Conservation (phyloP, 257 asterid species). For the Marsdenia floribunda region DNA sequence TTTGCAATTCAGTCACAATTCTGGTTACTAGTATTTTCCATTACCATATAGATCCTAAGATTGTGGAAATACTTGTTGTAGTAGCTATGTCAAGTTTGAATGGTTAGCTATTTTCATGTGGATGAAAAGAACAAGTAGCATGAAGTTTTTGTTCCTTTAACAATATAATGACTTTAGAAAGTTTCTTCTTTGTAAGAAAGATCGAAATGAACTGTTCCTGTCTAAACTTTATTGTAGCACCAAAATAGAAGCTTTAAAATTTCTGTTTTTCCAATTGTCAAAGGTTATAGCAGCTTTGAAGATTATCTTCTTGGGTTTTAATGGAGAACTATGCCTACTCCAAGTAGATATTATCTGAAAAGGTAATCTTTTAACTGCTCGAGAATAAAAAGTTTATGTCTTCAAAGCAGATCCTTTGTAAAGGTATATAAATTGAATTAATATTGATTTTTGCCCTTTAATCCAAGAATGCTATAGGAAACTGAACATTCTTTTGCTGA, state of each 20-base stretch:
- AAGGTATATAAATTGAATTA: too few relatives aligned
- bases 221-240: too few relatives aligned
- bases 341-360: too few relatives aligned
- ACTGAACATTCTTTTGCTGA: constrained; percentile 78
- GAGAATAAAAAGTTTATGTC: too few relatives aligned
- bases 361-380: too few relatives aligned
- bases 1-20: too few relatives aligned
- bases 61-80: neutral
- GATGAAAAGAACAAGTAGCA: neutral
- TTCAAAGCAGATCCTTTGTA: too few relatives aligned
- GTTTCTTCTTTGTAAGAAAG: neutral
- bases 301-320: too few relatives aligned
- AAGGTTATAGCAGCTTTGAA: too few relatives aligned
- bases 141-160: neutral
- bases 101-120: neutral
- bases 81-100: neutral
- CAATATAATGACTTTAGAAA: neutral
- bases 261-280: too few relatives aligned
- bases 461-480: constrained; percentile 80
- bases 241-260: too few relatives aligned
- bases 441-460: neutral
- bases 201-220: neutral
- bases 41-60: neutral
- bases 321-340: too few relatives aligned
- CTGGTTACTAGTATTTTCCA: constrained; percentile 57